A percentile compares a stretch with the other conserved stretches of the same genome.
These are phyloP conservation scores for Corymbia citriodora DNA, from an alignment of 441 rosid genomes.

Conservation along the genomic window DNA sequence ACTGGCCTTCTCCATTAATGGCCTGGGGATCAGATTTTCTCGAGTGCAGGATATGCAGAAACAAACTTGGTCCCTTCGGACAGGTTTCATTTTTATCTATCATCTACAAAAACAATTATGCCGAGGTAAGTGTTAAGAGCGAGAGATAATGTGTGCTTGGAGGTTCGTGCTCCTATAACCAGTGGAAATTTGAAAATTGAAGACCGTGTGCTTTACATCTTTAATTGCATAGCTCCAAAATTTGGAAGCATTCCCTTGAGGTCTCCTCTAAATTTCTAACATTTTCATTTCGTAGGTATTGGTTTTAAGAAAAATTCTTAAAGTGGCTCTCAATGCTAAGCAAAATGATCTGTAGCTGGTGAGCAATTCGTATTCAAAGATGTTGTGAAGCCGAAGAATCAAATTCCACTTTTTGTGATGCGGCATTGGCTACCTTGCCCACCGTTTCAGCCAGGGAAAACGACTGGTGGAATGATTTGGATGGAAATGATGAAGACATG, in stretches of 20 bases:
- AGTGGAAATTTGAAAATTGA: slow-evolving; percentile 26
- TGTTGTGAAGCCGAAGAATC: slow-evolving; percentile 15
- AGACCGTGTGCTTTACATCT: slow-evolving; percentile 64
- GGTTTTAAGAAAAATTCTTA: not conserved
- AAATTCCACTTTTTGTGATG: not conserved
- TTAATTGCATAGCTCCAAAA: slow-evolving; percentile 48
- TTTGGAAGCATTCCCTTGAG: slow-evolving; percentile 57
- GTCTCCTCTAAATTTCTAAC: slow-evolving; percentile 19
- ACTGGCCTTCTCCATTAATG: slow-evolving; percentile 65
- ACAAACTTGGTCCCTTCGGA: slow-evolving; percentile 54
- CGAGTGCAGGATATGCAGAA: slow-evolving; percentile 46
- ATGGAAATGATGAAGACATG: slow-evolving; percentile 44
- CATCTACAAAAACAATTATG: not conserved
- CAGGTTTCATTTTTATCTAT: slow-evolving; percentile 40
- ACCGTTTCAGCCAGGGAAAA: slow-evolving; percentile 34
- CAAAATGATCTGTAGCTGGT: slow-evolving; percentile 50
- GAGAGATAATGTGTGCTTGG: not conserved
- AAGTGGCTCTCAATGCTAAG: not conserved
- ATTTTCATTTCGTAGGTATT: not conserved
- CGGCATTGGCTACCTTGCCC: slow-evolving; percentile 4
- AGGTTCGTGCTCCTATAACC: slow-evolving; percentile 72
- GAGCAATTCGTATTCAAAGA: slow-evolving; percentile 64
- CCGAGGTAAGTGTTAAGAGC: not conserved
- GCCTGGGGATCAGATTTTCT: slow-evolving; percentile 22
- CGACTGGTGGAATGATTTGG: slow-evolving; percentile 42